Base-by-base conservation (phyloP, 768 basidiomycete genomes). In the Kondoa malvinella region DNA sequence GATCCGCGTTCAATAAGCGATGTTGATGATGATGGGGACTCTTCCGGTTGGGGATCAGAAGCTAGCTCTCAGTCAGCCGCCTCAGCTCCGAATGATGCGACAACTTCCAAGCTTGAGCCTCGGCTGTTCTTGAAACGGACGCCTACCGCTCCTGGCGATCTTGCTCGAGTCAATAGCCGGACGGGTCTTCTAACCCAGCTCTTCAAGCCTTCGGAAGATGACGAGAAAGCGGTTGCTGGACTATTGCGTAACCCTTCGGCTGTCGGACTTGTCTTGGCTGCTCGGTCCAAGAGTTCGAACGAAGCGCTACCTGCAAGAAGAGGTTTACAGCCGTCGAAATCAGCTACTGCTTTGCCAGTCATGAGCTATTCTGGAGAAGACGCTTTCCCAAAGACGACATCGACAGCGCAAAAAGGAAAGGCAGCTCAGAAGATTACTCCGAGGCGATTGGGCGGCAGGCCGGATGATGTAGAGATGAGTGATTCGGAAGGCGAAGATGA, bases 41-140 rank as follows among this genome's bases (percentile, higher is more conserved):
- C 72, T 30, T 71, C 70, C 1, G 72, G 72, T 1, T 73, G 72
- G 72, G 72, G 72, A 0, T 68, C 67, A 0, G 72, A 73, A n/a
- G 70, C 71, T 64, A 70, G 70, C 65, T 69, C 70, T 21, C 70
- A 70, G 12, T 68, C 68, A 29, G 72, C 69, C 16, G 17, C 50
- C 56, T 64, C 21, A 63, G 66, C 34, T 34, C 66, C 64, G 56
- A 66, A 40, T 29, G 62, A 14, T 32, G n/a, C 64, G 0, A 34
- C 60, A 26, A 59, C 21, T 4, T 33, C 27, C n/a, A 32, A 29
- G 3, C 16, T 26, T 26, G 29, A 32, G 61, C 32, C 16, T 8
- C n/a, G n/a, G 26, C 61, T 71, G n/a, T 73, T 73, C 34, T 60
- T 67, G 8, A 70, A 70, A 30, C 70, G 72, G 0, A 27, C 64